Conservation (phyloP, 441 rosid species). For the Populus hybrid region DNA sequence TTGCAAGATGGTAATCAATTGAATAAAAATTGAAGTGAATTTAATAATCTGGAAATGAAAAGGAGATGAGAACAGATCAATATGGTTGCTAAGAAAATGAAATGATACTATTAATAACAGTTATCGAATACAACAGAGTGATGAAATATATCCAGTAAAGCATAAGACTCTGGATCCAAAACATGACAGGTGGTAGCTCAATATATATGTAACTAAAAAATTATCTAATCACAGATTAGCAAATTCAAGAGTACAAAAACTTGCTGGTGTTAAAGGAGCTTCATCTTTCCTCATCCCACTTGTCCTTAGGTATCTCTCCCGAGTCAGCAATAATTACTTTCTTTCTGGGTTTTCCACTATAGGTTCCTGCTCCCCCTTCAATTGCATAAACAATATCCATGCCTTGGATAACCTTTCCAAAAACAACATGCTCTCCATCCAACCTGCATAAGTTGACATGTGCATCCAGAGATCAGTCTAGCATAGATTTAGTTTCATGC, state of each 20-base stretch:
- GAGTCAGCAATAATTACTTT: conserved; percentile 81
- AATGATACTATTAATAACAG: neutral
- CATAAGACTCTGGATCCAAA: conserved; percentile 17
- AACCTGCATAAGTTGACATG: conserved; percentile 43
- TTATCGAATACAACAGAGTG: neutral
- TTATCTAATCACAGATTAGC: conserved; percentile 10
- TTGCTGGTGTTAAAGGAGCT: neutral
- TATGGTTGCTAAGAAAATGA: neutral
- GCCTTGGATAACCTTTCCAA: conserved; percentile 90
- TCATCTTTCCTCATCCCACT: conserved; percentile 89
- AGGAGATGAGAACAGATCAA: neutral
- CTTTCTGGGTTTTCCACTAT: conserved; percentile 92
- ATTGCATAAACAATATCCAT: conserved; percentile 84
- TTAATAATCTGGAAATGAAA: neutral
- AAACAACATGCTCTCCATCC: conserved; percentile 94
- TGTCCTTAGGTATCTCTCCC: conserved; percentile 82
- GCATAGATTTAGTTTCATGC: neutral
- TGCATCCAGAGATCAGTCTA: neutral
- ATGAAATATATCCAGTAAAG: conserved; percentile 15
- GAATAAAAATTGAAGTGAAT: neutral
- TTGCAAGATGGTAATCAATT: neutral
- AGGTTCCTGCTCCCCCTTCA: conserved; percentile 98
- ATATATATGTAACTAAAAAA: conserved; percentile 17
- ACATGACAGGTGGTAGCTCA: neutral
- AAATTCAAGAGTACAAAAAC: conserved; percentile 7